These are phyloP conservation scores for Arxiozyma telluris DNA, from an alignment of 1,139 yeast species.

Conservation along the genomic window DNA sequence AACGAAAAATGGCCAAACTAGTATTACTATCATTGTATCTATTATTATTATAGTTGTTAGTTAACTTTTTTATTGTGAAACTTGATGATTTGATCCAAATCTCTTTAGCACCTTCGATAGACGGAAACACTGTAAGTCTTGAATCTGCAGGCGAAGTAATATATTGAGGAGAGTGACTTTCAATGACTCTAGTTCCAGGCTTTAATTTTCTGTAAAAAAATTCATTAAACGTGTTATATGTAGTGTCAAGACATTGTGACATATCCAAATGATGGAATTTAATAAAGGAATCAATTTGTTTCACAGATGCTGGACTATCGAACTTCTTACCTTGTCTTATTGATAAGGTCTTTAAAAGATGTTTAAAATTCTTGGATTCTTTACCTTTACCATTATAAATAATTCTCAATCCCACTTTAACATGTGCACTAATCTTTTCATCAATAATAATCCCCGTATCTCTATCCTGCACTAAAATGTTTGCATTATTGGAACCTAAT, in stretches of 20 bases:
- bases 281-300: slow-evolving; percentile 67
- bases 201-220: slow-evolving; percentile 76
- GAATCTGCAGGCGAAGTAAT: slow-evolving; percentile 84
- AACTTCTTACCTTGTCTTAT: slow-evolving; percentile 78
- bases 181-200: slow-evolving; percentile 62
- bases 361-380: slow-evolving; percentile 46
- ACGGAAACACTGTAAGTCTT: slow-evolving; percentile 63
- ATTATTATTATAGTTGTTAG: slow-evolving; percentile 39
- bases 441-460: slow-evolving; percentile 78
- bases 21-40: slow-evolving; percentile 45
- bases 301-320: slow-evolving; percentile 57
- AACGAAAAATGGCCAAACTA: slow-evolving; percentile 61
- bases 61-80: slow-evolving; percentile 57
- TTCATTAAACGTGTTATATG: slow-evolving; percentile 71
- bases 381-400: slow-evolving; percentile 69
- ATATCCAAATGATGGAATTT: slow-evolving; percentile 72
- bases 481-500: slow-evolving; percentile 86
- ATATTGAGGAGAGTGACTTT: slow-evolving; percentile 44
- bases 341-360: slow-evolving; percentile 54
- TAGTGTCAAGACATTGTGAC: slow-evolving; percentile 51
- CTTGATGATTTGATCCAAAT: slow-evolving; percentile 87
- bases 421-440: slow-evolving; percentile 86
- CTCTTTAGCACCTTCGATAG: slow-evolving; percentile 55
- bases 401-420: slow-evolving; percentile 75
- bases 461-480: slow-evolving; percentile 87